phyloP scores from a whole-genome alignment of 108 stramenopile genomes.

The Skeletonema menzelii region DNA sequence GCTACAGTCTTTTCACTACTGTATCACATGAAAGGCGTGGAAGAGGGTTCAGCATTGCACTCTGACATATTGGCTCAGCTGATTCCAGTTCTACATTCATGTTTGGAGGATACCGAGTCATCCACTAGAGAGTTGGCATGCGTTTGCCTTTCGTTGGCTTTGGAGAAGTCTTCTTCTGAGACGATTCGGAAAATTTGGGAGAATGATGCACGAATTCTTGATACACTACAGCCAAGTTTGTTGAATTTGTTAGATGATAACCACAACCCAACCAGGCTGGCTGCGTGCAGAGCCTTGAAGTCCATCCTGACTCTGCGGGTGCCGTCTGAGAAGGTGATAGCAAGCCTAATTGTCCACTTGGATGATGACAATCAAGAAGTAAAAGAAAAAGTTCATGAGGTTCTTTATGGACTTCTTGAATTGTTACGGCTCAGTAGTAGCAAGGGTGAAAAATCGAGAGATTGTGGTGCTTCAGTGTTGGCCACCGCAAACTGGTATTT shows the following conservation, averaged over 20 bases:
- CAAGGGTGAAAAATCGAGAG: not conserved
- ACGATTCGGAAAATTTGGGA: constrained; percentile 21
- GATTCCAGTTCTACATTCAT: constrained; percentile 42
- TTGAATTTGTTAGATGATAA: constrained; percentile 37
- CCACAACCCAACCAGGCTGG: constrained; percentile 34
- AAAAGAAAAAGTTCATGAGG: constrained; percentile 12
- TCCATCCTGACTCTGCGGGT: constrained; percentile 2
- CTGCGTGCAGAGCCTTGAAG: constrained; percentile 18
- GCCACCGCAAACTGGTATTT: too few relatives aligned
- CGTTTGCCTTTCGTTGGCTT: constrained; percentile 23
- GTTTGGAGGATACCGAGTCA: constrained; percentile 38
- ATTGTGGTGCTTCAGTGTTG: not conserved
- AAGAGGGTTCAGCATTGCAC: not conserved
- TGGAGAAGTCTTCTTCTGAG: constrained; percentile 12
- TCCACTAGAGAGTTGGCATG: constrained; percentile 37
- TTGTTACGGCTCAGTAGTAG: not conserved
- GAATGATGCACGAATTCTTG: constrained; percentile 9
- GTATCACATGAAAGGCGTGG: not conserved
- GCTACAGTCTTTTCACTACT: constrained; percentile 41
- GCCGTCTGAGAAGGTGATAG: constrained; percentile 16
- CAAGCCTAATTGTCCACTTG: constrained; percentile 23
- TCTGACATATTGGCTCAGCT: constrained; percentile 18
- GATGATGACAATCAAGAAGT: constrained; percentile 32
- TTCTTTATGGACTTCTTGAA: constrained; percentile 6
- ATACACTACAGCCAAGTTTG: constrained; percentile 24